Percentiles rank a stretch among this genome's conserved stretches.
Conservation (phyloP, 441 rosid species). For the Geranium incanum region DNA sequence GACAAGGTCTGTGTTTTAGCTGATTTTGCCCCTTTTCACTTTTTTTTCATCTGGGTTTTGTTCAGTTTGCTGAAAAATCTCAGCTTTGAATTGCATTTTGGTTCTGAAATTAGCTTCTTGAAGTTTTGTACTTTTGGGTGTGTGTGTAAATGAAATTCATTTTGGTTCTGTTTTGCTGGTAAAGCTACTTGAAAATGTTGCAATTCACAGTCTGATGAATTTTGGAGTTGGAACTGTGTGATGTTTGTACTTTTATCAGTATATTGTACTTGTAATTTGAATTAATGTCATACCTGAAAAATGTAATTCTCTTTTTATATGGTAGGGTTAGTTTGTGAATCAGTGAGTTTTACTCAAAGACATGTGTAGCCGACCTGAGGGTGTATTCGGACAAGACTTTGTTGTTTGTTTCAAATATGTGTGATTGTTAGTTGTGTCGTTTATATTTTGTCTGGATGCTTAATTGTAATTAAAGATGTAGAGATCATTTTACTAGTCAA, state of each 20-base stretch:
- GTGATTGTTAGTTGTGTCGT: not conserved
- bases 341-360: not conserved
- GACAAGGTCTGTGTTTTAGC: slow-evolving; percentile 23
- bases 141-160: not conserved
- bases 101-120: not conserved
- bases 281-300: not conserved
- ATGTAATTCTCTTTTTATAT: not conserved
- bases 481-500: not conserved
- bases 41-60: not conserved
- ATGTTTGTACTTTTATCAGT: not conserved
- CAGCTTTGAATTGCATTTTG: not conserved
- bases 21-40: not conserved
- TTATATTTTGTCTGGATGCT: not conserved
- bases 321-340: not conserved
- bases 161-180: slow-evolving; percentile 1
- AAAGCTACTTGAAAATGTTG: not conserved
- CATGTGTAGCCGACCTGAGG: not conserved
- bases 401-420: not conserved
- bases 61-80: not conserved
- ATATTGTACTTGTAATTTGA: not conserved
- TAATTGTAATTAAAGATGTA: not conserved
- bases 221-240: not conserved
- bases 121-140: not conserved
- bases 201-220: not conserved
- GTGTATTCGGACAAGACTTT: not conserved